Evolutionary conservation across 2,329 filamentous ascomycete species (phyloP), one percentile per base, ranked within the genome.

Genomic region (Nemania bipapillata): DNA sequence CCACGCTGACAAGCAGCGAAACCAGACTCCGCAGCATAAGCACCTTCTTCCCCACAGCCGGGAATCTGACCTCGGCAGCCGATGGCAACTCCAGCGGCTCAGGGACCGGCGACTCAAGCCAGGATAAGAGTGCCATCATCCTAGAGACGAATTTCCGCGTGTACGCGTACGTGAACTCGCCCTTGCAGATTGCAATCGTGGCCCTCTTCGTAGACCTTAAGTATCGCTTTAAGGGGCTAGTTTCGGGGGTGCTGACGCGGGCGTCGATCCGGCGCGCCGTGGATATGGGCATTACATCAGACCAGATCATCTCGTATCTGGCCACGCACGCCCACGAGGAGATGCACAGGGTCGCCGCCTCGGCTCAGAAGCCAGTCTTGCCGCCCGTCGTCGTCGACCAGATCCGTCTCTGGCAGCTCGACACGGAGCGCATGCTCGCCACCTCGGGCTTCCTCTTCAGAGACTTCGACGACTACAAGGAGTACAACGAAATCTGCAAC

Each of bases 101-200:
- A 8, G 55, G 54, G 20, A 24, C 20, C 35, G 50, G 47, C 12
- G 67, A 70, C 20, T 45, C 65, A 7, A 50, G 47, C 26, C 53
- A 63, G 40, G 81, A 84, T 70, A 90, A 90, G 75, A 94, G 94
- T 70, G 96, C 93, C 83, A 93, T 99, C 77, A 94, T 99, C 76
- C 89, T 99, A 73, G 96, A 99, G 83, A 99, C 96, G 8, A 99
- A 99, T 82, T 98, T 97, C 83, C 92, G 96, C 28, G 83, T 99
- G 74, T 99, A 99, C 83, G 96, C 96, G 35, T 99, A 99, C 83
- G 98, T 96, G 6, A 91, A 92, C 37, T 97, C 94, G 0, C 93
- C 94, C 0, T 88, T 99, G 0, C 95, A 97, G 80, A 99, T 98
- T 72, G 93, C 94, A 62, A 93, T 99, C 68, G 90, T 99, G 53